Evolutionary conservation across 768 basidiomycete genomes (phyloP).

Genomic region (Trametes coccinea): DNA sequence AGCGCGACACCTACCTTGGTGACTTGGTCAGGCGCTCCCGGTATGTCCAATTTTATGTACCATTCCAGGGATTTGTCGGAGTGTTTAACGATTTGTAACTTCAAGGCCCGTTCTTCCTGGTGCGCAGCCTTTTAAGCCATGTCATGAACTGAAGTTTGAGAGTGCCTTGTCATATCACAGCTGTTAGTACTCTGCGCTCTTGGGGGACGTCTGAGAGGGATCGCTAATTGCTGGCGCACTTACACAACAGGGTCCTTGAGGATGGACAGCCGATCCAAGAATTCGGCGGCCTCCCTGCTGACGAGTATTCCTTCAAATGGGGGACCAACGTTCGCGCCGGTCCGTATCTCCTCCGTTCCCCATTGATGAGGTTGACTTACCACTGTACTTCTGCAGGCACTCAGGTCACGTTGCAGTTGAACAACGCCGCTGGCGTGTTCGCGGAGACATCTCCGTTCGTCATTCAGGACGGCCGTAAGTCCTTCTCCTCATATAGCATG

Average conservation of each 20-base stretch:
- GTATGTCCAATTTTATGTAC: neutral
- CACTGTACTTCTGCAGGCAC: neutral
- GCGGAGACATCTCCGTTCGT: neutral
- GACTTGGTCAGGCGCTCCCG: neutral
- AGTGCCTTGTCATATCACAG: neutral
- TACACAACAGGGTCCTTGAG: neutral
- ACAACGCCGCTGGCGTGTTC: neutral
- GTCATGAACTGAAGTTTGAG: neutral
- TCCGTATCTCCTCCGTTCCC: neutral
- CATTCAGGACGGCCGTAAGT: neutral
- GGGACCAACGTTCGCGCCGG: neutral
- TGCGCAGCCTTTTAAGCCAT: neutral
- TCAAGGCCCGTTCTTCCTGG: slow-evolving; percentile 1
- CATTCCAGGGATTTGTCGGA: neutral
- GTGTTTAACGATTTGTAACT: no score
- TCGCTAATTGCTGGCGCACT: neutral
- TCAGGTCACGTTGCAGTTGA: neutral
- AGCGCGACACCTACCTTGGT: neutral
- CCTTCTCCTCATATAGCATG: no score
- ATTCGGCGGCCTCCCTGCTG: neutral
- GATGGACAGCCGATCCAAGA: neutral
- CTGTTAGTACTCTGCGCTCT: neutral
- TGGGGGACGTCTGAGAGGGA: neutral
- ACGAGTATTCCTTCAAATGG: neutral
- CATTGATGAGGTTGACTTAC: no score